Evolutionary conservation across 2,329 filamentous ascomycete species (phyloP).

Genomic region (Cladophialophora exuberans): DNA sequence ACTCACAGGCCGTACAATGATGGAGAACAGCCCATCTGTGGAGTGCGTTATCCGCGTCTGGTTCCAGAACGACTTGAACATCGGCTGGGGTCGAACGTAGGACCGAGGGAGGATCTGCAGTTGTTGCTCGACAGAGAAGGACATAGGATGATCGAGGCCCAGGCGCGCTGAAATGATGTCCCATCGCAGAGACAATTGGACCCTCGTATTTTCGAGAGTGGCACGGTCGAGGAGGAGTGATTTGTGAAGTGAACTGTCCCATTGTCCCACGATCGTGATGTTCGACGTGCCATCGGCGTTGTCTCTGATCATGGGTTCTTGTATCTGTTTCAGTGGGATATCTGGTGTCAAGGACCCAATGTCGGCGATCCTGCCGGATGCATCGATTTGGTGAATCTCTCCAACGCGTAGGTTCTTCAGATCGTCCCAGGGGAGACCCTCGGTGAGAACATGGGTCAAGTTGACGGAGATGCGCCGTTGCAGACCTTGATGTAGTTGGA

Average conservation of each 20-base stretch:
- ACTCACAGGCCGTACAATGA: conserved; percentile 82
- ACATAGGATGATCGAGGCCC: conserved; percentile 72
- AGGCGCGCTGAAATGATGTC: conserved; percentile 82
- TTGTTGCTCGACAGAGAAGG: conserved; percentile 77
- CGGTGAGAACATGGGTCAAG: conserved; percentile 87
- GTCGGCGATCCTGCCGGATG: conserved; percentile 81
- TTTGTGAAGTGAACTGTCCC: conserved; percentile 92
- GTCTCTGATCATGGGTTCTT: conserved; percentile 76
- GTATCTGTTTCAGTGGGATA: conserved; percentile 74
- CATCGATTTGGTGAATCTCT: conserved; percentile 79
- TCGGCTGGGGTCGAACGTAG: conserved; percentile 82
- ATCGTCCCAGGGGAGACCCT: conserved; percentile 85
- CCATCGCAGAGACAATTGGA: conserved; percentile 86
- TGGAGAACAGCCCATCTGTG: conserved; percentile 80
- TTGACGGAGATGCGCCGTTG: conserved; percentile 86
- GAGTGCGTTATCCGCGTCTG: conserved; percentile 84
- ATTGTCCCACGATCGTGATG: conserved; percentile 85
- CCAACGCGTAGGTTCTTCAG: conserved; percentile 77
- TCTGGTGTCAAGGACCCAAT: conserved; percentile 72
- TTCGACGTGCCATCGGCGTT: conserved; percentile 90
- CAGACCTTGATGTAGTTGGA: conserved; percentile 92
- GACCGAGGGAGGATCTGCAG: conserved; percentile 82
- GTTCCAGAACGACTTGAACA: conserved; percentile 87
- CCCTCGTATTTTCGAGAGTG: conserved; percentile 88
- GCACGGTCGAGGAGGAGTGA: conserved; percentile 92